phyloP scores from a whole-genome alignment of 208 protist genomes.

The Leishmania lainsoni region DNA sequence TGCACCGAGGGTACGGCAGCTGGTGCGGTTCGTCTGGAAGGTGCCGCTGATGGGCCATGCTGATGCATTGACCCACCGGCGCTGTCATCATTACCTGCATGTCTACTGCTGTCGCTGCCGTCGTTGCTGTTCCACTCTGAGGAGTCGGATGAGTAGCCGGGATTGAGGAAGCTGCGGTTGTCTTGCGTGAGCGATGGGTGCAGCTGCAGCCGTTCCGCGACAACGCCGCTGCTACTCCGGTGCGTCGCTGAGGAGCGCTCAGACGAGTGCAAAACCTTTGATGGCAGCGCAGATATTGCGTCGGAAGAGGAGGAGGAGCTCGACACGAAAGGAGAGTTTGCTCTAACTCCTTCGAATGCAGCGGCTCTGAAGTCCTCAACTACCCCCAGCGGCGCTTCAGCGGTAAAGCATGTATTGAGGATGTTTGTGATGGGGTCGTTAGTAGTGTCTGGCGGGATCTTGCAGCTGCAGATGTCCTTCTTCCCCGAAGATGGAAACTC shows the following conservation, averaged over 20 bases:
- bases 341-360: not conserved
- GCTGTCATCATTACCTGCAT: not conserved
- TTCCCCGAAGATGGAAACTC: not conserved
- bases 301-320: slow-evolving; percentile 7
- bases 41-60: not conserved
- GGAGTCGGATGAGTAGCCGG: slow-evolving; percentile 11
- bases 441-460: not conserved
- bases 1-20: not conserved
- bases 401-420: not conserved
- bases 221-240: not conserved
- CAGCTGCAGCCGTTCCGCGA: not conserved
- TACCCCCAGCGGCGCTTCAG: not conserved
- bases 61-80: not conserved
- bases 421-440: not conserved
- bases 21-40: not conserved
- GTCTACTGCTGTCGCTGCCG: not conserved
- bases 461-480: not conserved
- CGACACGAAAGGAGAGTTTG: not conserved
- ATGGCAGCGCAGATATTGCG: not conserved
- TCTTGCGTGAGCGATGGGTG: slow-evolving; percentile 16
- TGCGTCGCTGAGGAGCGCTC: not conserved
- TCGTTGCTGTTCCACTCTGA: slow-evolving; percentile 4
- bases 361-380: not conserved
- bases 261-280: not conserved
- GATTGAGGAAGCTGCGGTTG: slow-evolving; percentile 28